phyloP scores from a whole-genome alignment of 2,329 filamentous ascomycete genomes.

The Cytospora piceae region DNA sequence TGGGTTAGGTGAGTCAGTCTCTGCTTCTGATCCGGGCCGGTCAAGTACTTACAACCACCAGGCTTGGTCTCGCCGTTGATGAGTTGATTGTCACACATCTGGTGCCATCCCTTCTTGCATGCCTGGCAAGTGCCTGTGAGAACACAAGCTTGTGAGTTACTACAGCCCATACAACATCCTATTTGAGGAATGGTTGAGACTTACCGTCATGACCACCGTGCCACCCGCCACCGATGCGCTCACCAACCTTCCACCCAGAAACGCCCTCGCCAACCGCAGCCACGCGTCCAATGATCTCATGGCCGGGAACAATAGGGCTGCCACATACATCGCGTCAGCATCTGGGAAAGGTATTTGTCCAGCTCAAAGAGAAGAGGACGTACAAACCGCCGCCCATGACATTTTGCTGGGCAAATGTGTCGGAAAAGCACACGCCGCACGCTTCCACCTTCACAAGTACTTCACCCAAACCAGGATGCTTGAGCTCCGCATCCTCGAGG shows the following conservation, averaged over 20 bases:
- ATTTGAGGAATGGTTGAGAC: not conserved
- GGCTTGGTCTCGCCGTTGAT: conserved; percentile 60
- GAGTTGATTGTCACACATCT: conserved; percentile 59
- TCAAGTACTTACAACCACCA: conserved; percentile 51
- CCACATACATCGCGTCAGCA: not conserved
- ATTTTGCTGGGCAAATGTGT: conserved; percentile 42
- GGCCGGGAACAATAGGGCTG: conserved; percentile 51
- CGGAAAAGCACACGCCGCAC: conserved; percentile 64
- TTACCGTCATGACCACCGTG: conserved; percentile 55
- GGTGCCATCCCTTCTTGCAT: conserved; percentile 58
- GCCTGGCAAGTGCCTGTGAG: conserved; percentile 48
- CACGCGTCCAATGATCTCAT: conserved; percentile 65
- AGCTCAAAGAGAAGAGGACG: not conserved
- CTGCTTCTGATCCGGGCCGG: not conserved
- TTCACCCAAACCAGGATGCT: conserved; percentile 52
- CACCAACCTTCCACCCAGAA: conserved; percentile 59
- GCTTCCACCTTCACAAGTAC: conserved; percentile 65
- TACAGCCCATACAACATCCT: not conserved
- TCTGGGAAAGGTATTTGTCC: not conserved
- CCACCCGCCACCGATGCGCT: conserved; percentile 54
- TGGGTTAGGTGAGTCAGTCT: not conserved
- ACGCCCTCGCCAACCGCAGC: conserved; percentile 56
- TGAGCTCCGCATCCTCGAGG: conserved; percentile 56
- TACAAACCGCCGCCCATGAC: conserved; percentile 45
- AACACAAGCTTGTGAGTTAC: not conserved